Conservation (phyloP, 805 yeast species). For the Wickerhamomyces hampshirensis region DNA sequence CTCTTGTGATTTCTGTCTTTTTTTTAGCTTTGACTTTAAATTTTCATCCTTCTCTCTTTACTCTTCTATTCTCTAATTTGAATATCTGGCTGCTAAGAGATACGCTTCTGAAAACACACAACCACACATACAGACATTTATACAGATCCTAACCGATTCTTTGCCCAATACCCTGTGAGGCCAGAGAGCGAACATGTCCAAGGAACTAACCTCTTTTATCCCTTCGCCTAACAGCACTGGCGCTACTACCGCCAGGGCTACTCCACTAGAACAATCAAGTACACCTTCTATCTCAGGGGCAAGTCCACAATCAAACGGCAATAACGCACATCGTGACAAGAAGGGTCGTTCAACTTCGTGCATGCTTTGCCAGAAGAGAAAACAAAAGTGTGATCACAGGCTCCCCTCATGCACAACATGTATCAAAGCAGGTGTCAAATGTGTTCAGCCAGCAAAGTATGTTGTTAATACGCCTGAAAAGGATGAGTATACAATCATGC, state of each 20-base stretch:
- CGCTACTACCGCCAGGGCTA: slow-evolving; percentile 1
- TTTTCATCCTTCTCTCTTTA: not conserved
- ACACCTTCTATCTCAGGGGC: too few species aligned
- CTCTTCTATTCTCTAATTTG: not conserved
- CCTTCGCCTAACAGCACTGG: slow-evolving; percentile 4
- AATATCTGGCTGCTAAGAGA: slow-evolving; percentile 4
- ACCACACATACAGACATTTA: too few species aligned
- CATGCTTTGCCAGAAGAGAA: slow-evolving; percentile 49
- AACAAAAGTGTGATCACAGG: slow-evolving; percentile 63
- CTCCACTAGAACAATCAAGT: too few species aligned
- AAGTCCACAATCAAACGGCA: too few species aligned
- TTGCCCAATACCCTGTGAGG: too few species aligned
- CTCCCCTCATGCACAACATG: slow-evolving; percentile 64
- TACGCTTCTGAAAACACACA: too few species aligned
- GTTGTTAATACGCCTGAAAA: slow-evolving; percentile 39
- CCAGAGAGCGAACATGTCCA: too few species aligned
- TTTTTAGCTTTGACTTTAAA: not conserved
- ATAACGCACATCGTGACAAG: slow-evolving; percentile 40
- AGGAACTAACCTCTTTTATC: too few species aligned
- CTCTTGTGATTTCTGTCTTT: slow-evolving; percentile 2
- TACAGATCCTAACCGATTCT: too few species aligned
- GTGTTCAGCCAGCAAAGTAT: slow-evolving; percentile 62
- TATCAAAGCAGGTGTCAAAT: slow-evolving; percentile 54
- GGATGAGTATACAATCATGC: slow-evolving; percentile 51
- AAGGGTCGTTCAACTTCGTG: slow-evolving; percentile 56